phyloP scores from a whole-genome alignment of 1,284 basidiomycete genomes.

The Pseudozyma thailandica region DNA sequence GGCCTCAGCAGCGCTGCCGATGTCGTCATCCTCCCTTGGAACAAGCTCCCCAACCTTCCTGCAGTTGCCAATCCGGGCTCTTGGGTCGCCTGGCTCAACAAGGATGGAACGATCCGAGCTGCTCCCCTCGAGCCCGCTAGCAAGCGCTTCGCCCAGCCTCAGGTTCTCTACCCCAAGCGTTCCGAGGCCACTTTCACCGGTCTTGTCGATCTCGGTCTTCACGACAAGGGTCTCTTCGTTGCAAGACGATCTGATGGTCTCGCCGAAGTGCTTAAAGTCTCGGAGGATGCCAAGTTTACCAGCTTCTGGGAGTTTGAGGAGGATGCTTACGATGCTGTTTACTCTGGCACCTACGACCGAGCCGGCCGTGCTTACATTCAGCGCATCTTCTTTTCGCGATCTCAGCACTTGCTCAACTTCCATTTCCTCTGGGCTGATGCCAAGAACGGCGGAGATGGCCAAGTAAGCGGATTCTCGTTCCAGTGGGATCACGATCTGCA shows the following conservation, averaged over 20 bases:
- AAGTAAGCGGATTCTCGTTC: constrained; percentile 76
- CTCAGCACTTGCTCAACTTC: constrained; percentile 68
- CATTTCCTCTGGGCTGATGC: constrained; percentile 75
- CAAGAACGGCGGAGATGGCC: constrained; percentile 71
- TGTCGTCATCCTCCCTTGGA: constrained; percentile 49
- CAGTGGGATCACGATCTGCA: constrained; percentile 78
- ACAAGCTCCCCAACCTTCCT: constrained; percentile 41
- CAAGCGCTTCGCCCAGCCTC: constrained; percentile 46
- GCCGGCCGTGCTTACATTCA: constrained; percentile 75
- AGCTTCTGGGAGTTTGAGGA: constrained; percentile 64
- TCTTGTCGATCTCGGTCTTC: constrained; percentile 55
- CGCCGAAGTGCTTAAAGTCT: constrained; percentile 56
- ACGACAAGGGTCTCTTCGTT: constrained; percentile 58
- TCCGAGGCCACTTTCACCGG: constrained; percentile 35
- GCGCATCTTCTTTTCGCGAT: constrained; percentile 74
- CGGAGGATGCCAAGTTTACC: constrained; percentile 44
- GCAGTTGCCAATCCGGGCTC: constrained; percentile 45
- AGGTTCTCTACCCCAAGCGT: constrained; percentile 45
- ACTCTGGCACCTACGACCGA: constrained; percentile 73
- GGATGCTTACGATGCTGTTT: constrained; percentile 64
- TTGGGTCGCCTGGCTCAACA: constrained; percentile 62
- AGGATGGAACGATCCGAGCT: constrained; percentile 53
- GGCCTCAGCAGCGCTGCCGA: constrained; percentile 36
- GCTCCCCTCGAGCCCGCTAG: constrained; percentile 47
- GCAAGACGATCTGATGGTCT: constrained; percentile 50